These are phyloP conservation scores for Pezicula radicicola DNA, from an alignment of 2,329 filamentous ascomycete species.

Conservation along the genomic window DNA sequence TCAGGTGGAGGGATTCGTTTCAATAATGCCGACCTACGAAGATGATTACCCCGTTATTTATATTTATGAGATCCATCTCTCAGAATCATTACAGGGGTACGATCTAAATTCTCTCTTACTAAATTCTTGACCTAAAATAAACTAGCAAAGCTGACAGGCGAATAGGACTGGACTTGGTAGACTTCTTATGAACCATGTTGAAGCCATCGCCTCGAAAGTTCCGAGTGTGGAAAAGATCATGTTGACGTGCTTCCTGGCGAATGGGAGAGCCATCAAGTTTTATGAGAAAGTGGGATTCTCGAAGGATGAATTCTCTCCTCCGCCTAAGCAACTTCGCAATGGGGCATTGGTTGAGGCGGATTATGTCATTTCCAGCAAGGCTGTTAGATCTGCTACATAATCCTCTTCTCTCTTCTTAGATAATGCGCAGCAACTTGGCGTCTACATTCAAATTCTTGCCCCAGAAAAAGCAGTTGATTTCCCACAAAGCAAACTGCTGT, in stretches of 20 bases:
- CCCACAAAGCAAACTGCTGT: too few relatives aligned
- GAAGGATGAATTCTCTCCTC: conserved; percentile 53
- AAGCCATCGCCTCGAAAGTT: conserved; percentile 49
- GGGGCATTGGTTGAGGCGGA: conserved; percentile 52
- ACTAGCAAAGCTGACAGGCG: conserved; percentile 3
- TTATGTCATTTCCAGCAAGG: conserved; percentile 59
- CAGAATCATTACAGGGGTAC: conserved; percentile 50
- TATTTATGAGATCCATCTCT: conserved; percentile 76
- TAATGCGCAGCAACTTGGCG: too few relatives aligned
- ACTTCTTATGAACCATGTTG: conserved; percentile 55
- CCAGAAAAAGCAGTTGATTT: too few relatives aligned
- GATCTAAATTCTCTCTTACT: conserved; percentile 13
- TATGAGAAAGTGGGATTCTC: conserved; percentile 59
- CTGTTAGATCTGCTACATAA: not conserved
- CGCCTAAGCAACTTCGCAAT: conserved; percentile 47
- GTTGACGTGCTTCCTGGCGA: conserved; percentile 69
- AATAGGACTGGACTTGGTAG: conserved; percentile 59
- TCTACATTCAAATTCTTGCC: too few relatives aligned
- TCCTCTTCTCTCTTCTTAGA: too few relatives aligned
- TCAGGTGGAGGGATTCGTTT: conserved; percentile 53
- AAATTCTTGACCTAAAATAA: conserved; percentile 1
- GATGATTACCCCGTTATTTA: conserved; percentile 66
- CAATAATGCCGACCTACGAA: conserved; percentile 71
- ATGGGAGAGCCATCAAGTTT: conserved; percentile 53
- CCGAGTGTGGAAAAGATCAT: conserved; percentile 62